Conservation (phyloP, 768 basidiomycete species). For the Galerina sulciceps region DNA sequence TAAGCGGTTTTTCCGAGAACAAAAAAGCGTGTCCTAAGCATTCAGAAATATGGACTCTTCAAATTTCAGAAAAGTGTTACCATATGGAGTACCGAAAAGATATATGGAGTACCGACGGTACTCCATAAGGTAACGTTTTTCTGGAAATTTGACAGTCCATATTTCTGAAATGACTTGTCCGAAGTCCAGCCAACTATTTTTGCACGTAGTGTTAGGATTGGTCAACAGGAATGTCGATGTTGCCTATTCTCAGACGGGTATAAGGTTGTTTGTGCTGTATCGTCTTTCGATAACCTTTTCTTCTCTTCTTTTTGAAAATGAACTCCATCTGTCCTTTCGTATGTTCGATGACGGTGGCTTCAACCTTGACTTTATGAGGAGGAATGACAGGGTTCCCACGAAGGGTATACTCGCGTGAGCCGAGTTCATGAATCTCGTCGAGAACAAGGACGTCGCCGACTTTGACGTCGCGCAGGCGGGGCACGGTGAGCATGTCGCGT, state of each 20-base stretch:
- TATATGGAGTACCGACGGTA: no score
- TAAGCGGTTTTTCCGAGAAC: no score
- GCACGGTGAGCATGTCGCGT: constrained; percentile 91
- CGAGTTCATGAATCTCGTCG: constrained; percentile 90
- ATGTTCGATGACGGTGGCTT: constrained; percentile 95
- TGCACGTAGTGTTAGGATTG: no score
- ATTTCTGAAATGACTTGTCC: no score
- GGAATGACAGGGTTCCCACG: constrained; percentile 79
- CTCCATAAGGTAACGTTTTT: no score
- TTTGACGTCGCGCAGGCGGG: constrained; percentile 81
- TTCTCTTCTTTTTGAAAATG: constrained; percentile 95
- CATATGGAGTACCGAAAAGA: no score
- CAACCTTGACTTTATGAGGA: constrained; percentile 65
- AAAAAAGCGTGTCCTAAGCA: no score
- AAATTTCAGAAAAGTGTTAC: no score
- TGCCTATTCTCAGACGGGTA: constrained; percentile 91
- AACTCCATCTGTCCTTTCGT: constrained; percentile 93
- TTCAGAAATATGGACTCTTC: no score
- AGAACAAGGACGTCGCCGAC: constrained; percentile 87
- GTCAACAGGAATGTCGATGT: constrained; percentile 56
- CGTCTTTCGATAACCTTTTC: constrained; percentile 97
- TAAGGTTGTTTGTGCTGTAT: constrained; percentile 94
- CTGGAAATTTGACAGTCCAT: no score
- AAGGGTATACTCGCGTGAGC: constrained; percentile 93
- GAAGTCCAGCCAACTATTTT: no score